These are phyloP conservation scores for Cyclotella cryptica DNA, from an alignment of 108 stramenopile genomes.

Conservation along the genomic window DNA sequence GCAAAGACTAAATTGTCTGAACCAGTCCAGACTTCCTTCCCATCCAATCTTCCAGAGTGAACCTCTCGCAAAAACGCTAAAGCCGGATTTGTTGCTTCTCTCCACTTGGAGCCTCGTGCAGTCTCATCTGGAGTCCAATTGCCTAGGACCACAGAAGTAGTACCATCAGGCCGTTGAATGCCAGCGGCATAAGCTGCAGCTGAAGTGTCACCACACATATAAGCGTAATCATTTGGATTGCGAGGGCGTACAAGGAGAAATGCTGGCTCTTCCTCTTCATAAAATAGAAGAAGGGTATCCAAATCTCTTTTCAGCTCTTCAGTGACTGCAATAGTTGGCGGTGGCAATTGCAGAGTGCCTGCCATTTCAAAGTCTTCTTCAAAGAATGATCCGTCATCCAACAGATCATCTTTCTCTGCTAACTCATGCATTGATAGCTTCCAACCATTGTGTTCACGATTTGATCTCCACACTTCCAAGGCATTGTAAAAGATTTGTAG, in stretches of 20 bases:
- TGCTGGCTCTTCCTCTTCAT: neutral
- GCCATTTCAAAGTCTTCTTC: too few species aligned
- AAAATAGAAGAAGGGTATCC: neutral
- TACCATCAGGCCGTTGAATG: too few species aligned
- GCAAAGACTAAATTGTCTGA: constrained; percentile 17
- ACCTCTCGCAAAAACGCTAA: too few species aligned
- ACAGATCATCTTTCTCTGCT: neutral
- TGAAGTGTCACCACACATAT: constrained; percentile 14
- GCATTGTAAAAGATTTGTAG: constrained; percentile 19
- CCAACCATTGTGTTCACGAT: constrained; percentile 9
- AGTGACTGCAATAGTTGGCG: neutral
- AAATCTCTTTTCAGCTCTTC: neutral
- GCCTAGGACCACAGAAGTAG: neutral
- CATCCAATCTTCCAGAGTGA: too few species aligned
- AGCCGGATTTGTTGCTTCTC: constrained; percentile 13
- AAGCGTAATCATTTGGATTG: neutral
- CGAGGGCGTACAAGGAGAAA: neutral
- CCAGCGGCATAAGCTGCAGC: constrained; percentile 5
- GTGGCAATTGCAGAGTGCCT: too few species aligned
- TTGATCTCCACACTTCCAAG: constrained; percentile 5
- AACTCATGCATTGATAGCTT: neutral
- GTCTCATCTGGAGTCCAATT: constrained; percentile 9
- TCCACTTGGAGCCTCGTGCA: constrained; percentile 5
- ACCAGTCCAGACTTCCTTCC: constrained; percentile 11
- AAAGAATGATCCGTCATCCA: neutral